Conservation (phyloP, 2,329 filamentous ascomycete genomes). For the Cladosporium austrohemisphaericum region DNA sequence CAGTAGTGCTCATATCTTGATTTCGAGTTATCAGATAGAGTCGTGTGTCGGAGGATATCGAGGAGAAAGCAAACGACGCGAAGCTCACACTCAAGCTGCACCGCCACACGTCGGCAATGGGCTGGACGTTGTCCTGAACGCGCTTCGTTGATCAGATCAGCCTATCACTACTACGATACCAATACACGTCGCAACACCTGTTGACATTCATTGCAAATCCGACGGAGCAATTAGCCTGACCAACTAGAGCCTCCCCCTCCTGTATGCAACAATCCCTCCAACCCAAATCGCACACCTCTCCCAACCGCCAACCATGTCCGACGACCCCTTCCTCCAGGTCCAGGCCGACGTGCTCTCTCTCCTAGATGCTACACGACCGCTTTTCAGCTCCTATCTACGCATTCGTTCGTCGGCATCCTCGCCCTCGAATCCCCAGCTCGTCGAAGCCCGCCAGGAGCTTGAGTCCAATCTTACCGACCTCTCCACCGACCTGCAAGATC, state of each 20-base stretch:
- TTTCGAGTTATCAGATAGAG: too few species aligned
- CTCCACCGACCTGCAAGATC: conserved; percentile 80
- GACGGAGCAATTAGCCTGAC: not conserved
- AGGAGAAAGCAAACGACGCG: too few species aligned
- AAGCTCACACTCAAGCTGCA: too few species aligned
- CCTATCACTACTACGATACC: too few species aligned
- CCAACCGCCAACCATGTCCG: conserved; percentile 21
- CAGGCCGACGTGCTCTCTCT: conserved; percentile 76
- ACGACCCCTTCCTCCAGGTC: conserved; percentile 51
- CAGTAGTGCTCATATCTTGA: too few species aligned
- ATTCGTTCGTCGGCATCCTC: conserved; percentile 81
- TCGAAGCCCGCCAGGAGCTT: conserved; percentile 68
- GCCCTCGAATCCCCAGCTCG: conserved; percentile 65
- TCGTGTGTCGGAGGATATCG: too few species aligned
- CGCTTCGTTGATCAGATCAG: too few species aligned
- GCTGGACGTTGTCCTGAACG: too few species aligned
- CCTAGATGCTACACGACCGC: conserved; percentile 73
- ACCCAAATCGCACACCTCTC: not conserved
- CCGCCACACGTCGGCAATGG: too few species aligned
- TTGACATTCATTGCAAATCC: too few species aligned
- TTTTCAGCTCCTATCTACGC: conserved; percentile 92
- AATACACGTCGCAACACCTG: too few species aligned
- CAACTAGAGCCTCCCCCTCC: not conserved
- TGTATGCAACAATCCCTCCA: not conserved
- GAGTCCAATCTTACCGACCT: conserved; percentile 70